Percentiles rank a stretch among this genome's conserved stretches.
Evolutionary conservation across 148 eudicot genomes (phyloP).

Genomic region (Rhododendron mucronatum): DNA sequence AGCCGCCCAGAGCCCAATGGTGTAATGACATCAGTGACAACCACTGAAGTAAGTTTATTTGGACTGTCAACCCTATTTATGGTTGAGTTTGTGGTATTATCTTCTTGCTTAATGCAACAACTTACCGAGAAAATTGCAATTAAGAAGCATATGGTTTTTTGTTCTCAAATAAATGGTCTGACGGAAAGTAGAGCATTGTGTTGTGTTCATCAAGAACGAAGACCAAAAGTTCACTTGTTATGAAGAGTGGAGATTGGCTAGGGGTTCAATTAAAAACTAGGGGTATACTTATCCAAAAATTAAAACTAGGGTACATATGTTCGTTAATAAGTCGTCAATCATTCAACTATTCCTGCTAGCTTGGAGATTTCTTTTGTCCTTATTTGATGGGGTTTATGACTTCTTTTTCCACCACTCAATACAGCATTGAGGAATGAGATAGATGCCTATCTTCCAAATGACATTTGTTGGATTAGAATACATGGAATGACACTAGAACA

Average conservation of each 20-base stretch:
- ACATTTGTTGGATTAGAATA: neutral
- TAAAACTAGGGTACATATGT: neutral
- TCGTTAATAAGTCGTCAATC: neutral
- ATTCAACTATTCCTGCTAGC: neutral
- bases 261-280: neutral
- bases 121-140: neutral
- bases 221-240: neutral
- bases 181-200: neutral
- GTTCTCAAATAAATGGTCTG: too few relatives aligned
- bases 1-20: conserved; percentile 65
- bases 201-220: neutral
- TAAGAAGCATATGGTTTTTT: neutral
- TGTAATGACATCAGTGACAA: conserved; percentile 47
- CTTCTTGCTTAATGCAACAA: neutral
- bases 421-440: neutral
- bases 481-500: neutral
- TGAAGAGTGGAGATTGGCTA: neutral
- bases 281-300: too few relatives aligned
- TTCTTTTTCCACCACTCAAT: neutral
- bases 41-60: conserved; percentile 52
- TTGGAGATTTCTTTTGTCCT: neutral
- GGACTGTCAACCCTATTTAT: neutral
- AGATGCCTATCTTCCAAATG: conserved; percentile 1
- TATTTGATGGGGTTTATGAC: neutral
- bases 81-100: neutral